Conservation (phyloP, 495 filamentous ascomycete species). For the Cenococcum geophilum region DNA sequence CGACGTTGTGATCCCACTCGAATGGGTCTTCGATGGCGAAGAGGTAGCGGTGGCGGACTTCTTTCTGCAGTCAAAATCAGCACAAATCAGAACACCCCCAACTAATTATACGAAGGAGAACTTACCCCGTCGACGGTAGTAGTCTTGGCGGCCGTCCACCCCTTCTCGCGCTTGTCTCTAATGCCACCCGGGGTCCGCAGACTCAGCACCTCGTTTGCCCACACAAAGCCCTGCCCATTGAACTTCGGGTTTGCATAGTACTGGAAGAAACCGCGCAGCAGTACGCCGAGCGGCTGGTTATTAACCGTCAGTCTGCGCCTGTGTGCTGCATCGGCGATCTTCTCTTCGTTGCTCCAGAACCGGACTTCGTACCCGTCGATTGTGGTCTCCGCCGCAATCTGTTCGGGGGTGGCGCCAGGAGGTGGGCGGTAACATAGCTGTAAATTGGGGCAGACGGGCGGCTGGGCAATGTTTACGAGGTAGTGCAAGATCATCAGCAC, state of each 20-base stretch:
- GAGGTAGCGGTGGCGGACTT: conserved; percentile 69
- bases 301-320: conserved; percentile 54
- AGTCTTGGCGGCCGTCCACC: conserved; percentile 68
- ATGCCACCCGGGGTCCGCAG: conserved; percentile 64
- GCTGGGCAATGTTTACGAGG: conserved; percentile 67
- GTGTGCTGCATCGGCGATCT: conserved; percentile 50
- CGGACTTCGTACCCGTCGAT: conserved; percentile 55
- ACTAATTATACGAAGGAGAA: too few species aligned
- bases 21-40: conserved; percentile 87
- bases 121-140: conserved; percentile 31
- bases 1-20: conserved; percentile 76
- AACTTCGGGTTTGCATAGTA: conserved; percentile 59
- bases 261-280: conserved; percentile 73
- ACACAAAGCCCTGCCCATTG: conserved; percentile 55
- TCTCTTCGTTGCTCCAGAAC: conserved; percentile 63
- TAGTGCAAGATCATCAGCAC: conserved; percentile 93
- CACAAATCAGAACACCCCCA: too few species aligned
- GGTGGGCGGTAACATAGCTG: conserved; percentile 45
- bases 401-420: conserved; percentile 32
- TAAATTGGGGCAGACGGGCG: conserved; percentile 74
- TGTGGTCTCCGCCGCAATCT: conserved; percentile 29
- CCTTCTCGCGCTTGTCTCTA: conserved; percentile 63
- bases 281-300: conserved; percentile 52
- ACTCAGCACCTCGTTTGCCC: conserved; percentile 64
- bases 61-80: conserved; percentile 38